Evolutionary conservation across 1,284 basidiomycete species (phyloP), one percentile per base, ranked within the genome.

Genomic region (Apiotrichum laibachii): DNA sequence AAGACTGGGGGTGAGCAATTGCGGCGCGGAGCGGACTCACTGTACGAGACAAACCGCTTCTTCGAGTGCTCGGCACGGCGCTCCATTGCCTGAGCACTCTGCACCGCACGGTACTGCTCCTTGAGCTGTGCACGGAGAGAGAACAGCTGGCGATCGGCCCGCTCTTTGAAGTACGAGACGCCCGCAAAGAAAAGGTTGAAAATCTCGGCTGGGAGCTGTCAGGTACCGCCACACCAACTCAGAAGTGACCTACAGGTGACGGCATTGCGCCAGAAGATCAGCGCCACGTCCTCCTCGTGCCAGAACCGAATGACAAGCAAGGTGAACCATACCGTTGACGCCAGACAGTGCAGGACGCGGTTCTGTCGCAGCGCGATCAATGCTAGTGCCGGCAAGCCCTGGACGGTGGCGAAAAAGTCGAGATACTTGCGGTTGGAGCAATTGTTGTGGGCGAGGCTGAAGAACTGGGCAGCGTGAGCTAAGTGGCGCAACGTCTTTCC

Each of bases 41-140:
- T 87, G 72, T 89, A 89, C 50, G 87, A 88, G 22, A 89, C 90
- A 44, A 92, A 83, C 12, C 89, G 85, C 50, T 88, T 82, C 72
- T 91, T 79, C 2, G 87, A 89, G 63, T 91, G 89, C 2, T 86
- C 83, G 10, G 89, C 86, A 63, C 85, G 85, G 51, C 87, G 82
- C 72, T 93, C 91, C 71, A 89, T 89, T 55, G 90, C 83, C 73
- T 92, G 89, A 5, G 90, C 90, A 62, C 87, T 87, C 74, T 91
- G 88, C 8, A 88, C 90, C 34, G 88, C 88, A 66, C 85, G 79
- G 54, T 72, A 73, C 50, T 90, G 88, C 5, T 85, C 81, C 76
- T 92, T 92, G 65, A 94, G 84, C 70, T 87, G 85, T 53, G 85
- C 83, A 12, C 86, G 81, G 31, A 88, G 78, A 12, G 81, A 81